Conservation (phyloP, 148 eudicot species). For the Rhododendron williamsianum region DNA sequence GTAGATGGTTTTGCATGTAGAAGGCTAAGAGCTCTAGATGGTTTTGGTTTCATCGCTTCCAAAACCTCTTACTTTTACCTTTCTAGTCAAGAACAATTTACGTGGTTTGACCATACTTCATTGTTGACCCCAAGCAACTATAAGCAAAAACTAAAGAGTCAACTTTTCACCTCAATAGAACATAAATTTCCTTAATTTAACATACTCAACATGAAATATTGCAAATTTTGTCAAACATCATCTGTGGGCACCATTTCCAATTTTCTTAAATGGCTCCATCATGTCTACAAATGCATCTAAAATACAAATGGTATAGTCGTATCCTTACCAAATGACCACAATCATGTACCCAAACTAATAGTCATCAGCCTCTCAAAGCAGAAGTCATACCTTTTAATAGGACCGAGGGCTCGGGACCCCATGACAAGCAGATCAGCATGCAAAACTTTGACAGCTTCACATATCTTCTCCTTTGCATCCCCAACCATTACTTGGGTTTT, state of each 20-base stretch:
- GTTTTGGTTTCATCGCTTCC: neutral
- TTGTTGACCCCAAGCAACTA: neutral
- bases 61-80: neutral
- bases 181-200: neutral
- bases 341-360: neutral
- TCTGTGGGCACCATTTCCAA: neutral
- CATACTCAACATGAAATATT: neutral
- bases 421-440: constrained; percentile 68
- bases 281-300: neutral
- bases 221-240: neutral
- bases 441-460: constrained; percentile 47
- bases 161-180: neutral
- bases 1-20: neutral
- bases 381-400: constrained; percentile 49
- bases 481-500: constrained; percentile 49
- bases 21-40: neutral
- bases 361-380: neutral
- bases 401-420: constrained; percentile 65
- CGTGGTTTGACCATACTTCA: neutral
- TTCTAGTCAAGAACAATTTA: neutral
- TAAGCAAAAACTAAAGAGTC: neutral
- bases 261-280: neutral
- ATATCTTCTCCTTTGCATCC: constrained; percentile 61
- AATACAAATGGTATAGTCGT: neutral
- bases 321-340: neutral